Percentiles rank a stretch among this genome's conserved stretches.
These are phyloP conservation scores for Pseudofabraea citricarpa DNA, from an alignment of 2,329 filamentous ascomycete species.

Conservation along the genomic window DNA sequence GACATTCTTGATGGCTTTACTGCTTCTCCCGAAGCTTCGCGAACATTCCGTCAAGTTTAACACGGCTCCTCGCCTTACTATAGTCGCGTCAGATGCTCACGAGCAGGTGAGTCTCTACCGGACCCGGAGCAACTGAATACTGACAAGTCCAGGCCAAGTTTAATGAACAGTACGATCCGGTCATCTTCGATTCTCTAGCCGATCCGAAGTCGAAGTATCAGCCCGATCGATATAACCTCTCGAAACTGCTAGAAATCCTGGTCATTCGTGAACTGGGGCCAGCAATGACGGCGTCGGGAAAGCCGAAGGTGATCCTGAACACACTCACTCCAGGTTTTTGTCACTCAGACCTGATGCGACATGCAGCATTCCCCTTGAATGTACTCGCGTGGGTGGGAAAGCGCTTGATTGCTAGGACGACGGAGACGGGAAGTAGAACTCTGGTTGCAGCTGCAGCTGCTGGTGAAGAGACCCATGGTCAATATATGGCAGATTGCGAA, in stretches of 20 bases:
- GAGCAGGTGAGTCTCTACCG: conserved; percentile 14
- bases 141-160: conserved; percentile 19
- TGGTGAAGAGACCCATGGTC: conserved; percentile 25
- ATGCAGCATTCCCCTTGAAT: conserved; percentile 22
- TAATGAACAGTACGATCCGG: conserved; percentile 13
- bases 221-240: conserved; percentile 28
- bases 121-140: background rate
- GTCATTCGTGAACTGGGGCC: conserved; percentile 25
- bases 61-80: conserved; percentile 16
- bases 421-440: conserved; percentile 30
- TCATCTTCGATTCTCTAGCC: conserved; percentile 18
- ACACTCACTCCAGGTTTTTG: conserved; percentile 30
- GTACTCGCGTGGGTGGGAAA: conserved; percentile 18
- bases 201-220: conserved; percentile 13
- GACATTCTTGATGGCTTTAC: conserved; percentile 38
- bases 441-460: conserved; percentile 25
- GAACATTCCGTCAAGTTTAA: conserved; percentile 22
- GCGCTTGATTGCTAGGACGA: conserved; percentile 21
- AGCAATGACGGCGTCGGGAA: conserved; percentile 17
- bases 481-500: conserved; percentile 22
- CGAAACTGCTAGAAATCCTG: conserved; percentile 30
- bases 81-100: conserved; percentile 22
- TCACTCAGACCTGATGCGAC: conserved; percentile 26
- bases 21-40: conserved; percentile 37
- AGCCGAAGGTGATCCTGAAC: conserved; percentile 27